These are phyloP conservation scores for Xylaria hypoxylon DNA, from an alignment of 2,329 filamentous ascomycete genomes.

Conservation along the genomic window DNA sequence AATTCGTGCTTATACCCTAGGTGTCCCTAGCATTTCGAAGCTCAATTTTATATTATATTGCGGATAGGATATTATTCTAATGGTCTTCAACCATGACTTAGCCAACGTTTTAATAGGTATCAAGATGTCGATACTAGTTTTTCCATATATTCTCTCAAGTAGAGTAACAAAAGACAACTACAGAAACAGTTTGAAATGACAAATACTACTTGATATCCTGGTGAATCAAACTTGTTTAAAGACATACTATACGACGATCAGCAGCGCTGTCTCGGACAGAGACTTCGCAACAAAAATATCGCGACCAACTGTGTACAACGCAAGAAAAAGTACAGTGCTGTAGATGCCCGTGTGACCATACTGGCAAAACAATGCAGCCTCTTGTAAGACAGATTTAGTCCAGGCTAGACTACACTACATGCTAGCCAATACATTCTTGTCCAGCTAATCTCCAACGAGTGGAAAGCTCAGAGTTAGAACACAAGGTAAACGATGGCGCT, in stretches of 20 bases:
- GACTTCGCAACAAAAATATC: not conserved
- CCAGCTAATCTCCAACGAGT: constrained; percentile 2
- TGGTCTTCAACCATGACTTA: too few species aligned
- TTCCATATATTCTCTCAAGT: too few species aligned
- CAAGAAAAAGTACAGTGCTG: constrained; percentile 1
- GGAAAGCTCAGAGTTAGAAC: not conserved
- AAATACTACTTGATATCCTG: too few species aligned
- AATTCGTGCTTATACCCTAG: too few species aligned
- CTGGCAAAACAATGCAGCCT: constrained; percentile 17
- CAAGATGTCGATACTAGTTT: too few species aligned
- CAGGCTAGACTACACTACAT: constrained; percentile 10
- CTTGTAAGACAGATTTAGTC: constrained; percentile 9
- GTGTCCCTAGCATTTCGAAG: too few species aligned
- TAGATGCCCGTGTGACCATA: constrained; percentile 12
- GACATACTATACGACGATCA: not conserved
- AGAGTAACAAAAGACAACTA: too few species aligned
- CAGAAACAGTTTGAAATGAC: too few species aligned
- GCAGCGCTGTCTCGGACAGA: not conserved
- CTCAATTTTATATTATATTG: too few species aligned
- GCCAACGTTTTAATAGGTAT: too few species aligned
- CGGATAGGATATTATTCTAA: too few species aligned
- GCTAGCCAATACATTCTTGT: constrained; percentile 18
- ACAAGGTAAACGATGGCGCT: constrained; percentile 12
- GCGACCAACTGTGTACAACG: not conserved
- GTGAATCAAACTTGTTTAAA: too few species aligned